Conservation (phyloP, 1,284 basidiomycete species). For the Sporisorium sorghi region DNA sequence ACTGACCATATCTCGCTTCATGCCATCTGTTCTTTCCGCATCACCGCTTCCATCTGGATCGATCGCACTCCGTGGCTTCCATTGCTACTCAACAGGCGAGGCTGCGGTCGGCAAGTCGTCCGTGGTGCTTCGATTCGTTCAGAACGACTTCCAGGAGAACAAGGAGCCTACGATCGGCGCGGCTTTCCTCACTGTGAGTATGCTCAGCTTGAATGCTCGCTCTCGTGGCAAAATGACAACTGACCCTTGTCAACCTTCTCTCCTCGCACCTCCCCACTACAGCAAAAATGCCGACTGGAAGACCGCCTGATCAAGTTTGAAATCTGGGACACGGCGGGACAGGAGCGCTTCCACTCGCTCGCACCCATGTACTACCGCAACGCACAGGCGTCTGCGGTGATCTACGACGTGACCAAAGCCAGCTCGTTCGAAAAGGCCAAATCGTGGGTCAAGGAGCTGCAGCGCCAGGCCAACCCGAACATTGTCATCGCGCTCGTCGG, state of each 20-base stretch:
- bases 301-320: conserved; percentile 84
- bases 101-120: conserved; percentile 99
- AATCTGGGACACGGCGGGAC: conserved; percentile 95
- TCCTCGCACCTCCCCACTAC: background rate
- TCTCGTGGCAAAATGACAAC: background rate
- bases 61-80: background rate
- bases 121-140: conserved; percentile 94
- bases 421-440: conserved; percentile 98
- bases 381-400: conserved; percentile 96
- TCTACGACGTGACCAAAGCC: conserved; percentile 92
- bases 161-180: conserved; percentile 98
- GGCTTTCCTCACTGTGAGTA: conserved; percentile 75
- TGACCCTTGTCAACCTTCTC: background rate
- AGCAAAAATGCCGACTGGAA: conserved; percentile 76
- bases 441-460: conserved; percentile 99
- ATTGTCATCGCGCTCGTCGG: conserved; percentile 81
- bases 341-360: conserved; percentile 92
- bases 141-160: conserved; percentile 94
- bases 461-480: conserved; percentile 97
- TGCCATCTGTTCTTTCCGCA: background rate
- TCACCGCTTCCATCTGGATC: background rate
- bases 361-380: conserved; percentile 99
- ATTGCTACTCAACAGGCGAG: conserved; percentile 74
- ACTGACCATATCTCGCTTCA: background rate
- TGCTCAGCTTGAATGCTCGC: background rate